Percentiles rank a stretch among this genome's conserved stretches.
These are phyloP conservation scores for Rosa rugosa DNA, from an alignment of 306 rosid species.

Conservation along the genomic window DNA sequence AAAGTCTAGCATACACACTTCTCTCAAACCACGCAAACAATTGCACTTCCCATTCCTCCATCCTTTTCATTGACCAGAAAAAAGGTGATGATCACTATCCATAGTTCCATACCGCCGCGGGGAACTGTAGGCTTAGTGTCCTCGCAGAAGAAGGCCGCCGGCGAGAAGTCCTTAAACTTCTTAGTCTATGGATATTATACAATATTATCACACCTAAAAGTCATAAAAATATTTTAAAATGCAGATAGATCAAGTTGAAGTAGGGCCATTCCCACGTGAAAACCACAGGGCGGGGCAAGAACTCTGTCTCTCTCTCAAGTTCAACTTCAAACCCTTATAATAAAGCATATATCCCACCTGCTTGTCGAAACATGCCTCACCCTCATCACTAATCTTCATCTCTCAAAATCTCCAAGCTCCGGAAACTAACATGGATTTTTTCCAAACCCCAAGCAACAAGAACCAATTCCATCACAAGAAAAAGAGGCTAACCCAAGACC, in stretches of 20 bases:
- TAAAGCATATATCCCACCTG: not conserved
- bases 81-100: not conserved
- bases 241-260: not conserved
- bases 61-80: slow-evolving; percentile 1
- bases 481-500: slow-evolving; percentile 52
- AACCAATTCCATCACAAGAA: slow-evolving; percentile 32
- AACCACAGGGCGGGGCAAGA: not conserved
- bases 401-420: not conserved
- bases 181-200: not conserved
- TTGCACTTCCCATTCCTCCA: not conserved
- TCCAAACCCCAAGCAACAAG: slow-evolving; percentile 34
- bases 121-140: not conserved
- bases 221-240: slow-evolving; percentile 6
- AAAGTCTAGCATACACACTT: not conserved
- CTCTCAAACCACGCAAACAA: not conserved
- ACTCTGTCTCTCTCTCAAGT: not conserved
- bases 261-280: slow-evolving; percentile 31
- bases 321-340: not conserved
- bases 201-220: not conserved
- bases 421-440: slow-evolving; percentile 21
- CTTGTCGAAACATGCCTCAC: not conserved
- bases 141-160: not conserved
- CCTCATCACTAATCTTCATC: not conserved
- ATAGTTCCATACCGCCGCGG: not conserved
- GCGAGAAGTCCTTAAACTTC: not conserved